Evolutionary conservation across 2,329 filamentous ascomycete genomes (phyloP).

Genomic region (Botrytis porri): DNA sequence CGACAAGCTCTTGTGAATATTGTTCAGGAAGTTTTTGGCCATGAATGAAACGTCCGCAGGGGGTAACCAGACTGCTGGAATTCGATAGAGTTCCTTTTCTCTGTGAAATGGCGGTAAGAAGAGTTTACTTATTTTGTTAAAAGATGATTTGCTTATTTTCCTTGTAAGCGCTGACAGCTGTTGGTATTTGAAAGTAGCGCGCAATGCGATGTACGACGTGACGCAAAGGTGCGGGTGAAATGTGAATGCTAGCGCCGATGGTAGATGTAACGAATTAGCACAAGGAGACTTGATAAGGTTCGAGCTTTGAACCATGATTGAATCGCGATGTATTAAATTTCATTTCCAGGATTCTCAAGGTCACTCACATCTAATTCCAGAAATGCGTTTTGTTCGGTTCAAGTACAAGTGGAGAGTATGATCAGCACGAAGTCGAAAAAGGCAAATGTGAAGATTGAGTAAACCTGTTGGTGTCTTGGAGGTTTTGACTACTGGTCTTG

Average conservation of each 20-base stretch:
- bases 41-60: slow-evolving; percentile 1
- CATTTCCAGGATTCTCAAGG: neutral
- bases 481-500: neutral
- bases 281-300: neutral
- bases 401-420: neutral
- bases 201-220: neutral
- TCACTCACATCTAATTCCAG: neutral
- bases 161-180: neutral
- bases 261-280: neutral
- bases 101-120: slow-evolving; percentile 1
- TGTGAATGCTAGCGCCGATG: neutral
- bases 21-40: neutral
- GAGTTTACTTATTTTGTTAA: neutral
- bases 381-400: neutral
- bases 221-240: slow-evolving; percentile 4
- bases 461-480: neutral
- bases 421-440: neutral
- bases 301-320: neutral
- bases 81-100: neutral
- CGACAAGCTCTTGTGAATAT: neutral
- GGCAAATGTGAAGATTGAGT: neutral
- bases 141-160: neutral
- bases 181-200: neutral
- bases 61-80: slow-evolving; percentile 3
- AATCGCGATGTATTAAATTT: neutral